Conservation (phyloP, 169 alveolate species). For the Miamiensis avidus region DNA sequence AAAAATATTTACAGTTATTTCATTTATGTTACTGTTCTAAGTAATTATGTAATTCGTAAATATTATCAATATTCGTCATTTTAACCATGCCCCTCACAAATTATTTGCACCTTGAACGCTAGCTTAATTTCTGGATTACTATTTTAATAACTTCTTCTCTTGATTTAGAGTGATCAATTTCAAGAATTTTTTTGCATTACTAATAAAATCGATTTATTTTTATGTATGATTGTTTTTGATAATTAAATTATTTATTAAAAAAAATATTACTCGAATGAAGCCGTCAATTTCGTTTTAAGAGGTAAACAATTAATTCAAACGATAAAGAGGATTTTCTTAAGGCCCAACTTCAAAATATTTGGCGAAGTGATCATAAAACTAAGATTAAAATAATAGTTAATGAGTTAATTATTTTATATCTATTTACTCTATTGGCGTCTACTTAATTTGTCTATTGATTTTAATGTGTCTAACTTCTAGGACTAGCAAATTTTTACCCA, state of each 20-base stretch:
- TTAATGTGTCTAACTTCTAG: not conserved
- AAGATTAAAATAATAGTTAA: too few relatives aligned
- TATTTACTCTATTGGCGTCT: too few relatives aligned
- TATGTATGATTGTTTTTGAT: not conserved
- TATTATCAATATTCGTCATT: not conserved
- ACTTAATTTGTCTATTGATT: too few relatives aligned
- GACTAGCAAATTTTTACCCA: not conserved
- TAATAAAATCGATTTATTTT: too few relatives aligned
- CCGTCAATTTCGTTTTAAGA: not conserved
- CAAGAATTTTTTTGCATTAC: not conserved
- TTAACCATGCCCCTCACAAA: not conserved
- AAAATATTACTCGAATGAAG: not conserved
- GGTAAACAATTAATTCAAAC: not conserved
- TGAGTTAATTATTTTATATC: too few relatives aligned
- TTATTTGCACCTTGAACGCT: not conserved
- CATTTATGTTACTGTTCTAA: not conserved
- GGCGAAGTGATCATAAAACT: not conserved
- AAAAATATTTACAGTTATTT: too few relatives aligned
- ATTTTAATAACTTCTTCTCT: not conserved
- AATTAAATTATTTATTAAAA: too few relatives aligned
- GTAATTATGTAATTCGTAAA: not conserved
- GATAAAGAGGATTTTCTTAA: not conserved
- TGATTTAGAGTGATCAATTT: not conserved
- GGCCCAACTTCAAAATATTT: not conserved
- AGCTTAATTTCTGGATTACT: not conserved